Conservation (phyloP, 2,329 filamentous ascomycete genomes). For the Colletotrichum spaethianum region DNA sequence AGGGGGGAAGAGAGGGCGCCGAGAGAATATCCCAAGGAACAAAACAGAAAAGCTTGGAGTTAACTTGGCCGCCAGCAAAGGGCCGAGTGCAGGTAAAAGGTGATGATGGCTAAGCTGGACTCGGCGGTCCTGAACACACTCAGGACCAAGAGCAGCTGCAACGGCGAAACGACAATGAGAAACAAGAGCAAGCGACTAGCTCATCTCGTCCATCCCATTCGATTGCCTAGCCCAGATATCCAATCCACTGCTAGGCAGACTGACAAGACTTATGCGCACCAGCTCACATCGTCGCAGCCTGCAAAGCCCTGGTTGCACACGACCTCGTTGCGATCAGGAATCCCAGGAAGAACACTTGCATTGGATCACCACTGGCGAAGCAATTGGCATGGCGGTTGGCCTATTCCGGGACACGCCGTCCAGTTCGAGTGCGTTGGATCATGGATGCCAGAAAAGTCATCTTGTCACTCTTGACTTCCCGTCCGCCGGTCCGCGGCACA, state of each 20-base stretch:
- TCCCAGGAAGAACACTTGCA: constrained; percentile 25
- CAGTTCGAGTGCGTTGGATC: constrained; percentile 5
- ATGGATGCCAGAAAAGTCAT: constrained; percentile 9
- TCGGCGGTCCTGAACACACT: neutral
- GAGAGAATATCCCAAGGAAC: constrained; percentile 34
- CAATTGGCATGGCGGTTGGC: constrained; percentile 25
- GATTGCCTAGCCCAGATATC: neutral
- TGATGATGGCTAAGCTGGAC: neutral
- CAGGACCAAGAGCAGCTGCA: constrained; percentile 3
- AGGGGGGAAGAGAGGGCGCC: constrained; percentile 6
- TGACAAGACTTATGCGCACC: constrained; percentile 13
- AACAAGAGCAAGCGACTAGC: constrained; percentile 1
- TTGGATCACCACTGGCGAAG: constrained; percentile 15
- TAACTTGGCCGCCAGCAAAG: constrained; percentile 2
- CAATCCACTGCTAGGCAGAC: neutral
- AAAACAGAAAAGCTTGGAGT: neutral
- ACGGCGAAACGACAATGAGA: neutral
- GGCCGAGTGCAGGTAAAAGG: neutral
- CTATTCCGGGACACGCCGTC: constrained; percentile 13
- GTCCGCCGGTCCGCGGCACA: constrained; percentile 20
- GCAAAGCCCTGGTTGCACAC: constrained; percentile 20
- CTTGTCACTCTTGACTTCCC: constrained; percentile 11
- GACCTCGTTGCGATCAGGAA: constrained; percentile 8
- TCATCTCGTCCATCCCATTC: constrained; percentile 11
- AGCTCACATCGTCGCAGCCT: constrained; percentile 10